phyloP scores from a whole-genome alignment of 2,329 filamentous ascomycete genomes.

The Hymenoscyphus occultus region DNA sequence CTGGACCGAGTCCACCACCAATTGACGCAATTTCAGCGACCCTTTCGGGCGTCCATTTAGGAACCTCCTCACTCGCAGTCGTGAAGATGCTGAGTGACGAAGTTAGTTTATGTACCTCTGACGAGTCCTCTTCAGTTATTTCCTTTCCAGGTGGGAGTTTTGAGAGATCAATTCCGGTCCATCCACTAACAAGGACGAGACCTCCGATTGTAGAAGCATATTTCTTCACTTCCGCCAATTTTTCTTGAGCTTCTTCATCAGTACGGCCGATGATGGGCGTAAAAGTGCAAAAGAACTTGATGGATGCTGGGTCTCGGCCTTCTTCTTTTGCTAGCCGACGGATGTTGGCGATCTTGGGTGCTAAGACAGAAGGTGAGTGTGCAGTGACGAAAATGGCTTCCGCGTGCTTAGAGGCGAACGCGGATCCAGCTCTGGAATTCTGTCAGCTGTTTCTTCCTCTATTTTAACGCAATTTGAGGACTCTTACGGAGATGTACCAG shows the following conservation, averaged over 20 bases:
- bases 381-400: conserved; percentile 68
- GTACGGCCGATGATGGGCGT: conserved; percentile 64
- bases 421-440: conserved; percentile 53
- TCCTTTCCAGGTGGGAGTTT: conserved; percentile 56
- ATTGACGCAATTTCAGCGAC: conserved; percentile 66
- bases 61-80: conserved; percentile 46
- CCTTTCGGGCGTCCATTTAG: conserved; percentile 66
- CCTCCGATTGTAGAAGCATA: conserved; percentile 65
- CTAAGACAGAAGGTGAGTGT: conserved; percentile 57
- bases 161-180: conserved; percentile 66
- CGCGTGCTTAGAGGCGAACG: conserved; percentile 65
- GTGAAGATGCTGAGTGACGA: conserved; percentile 50
- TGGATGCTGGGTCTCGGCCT: conserved; percentile 55
- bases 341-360: conserved; percentile 60
- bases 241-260: conserved; percentile 62
- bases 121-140: conserved; percentile 52
- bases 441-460: background rate
- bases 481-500: conserved; percentile 59
- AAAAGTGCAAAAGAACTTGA: conserved; percentile 66
- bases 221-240: conserved; percentile 58
- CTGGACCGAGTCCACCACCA: conserved; percentile 63
- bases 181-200: conserved; percentile 67
- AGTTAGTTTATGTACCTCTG: conserved; percentile 50
- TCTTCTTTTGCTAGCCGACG: conserved; percentile 50
- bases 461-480: background rate